Evolutionary conservation across 1,139 yeast genomes (phyloP).

Genomic region (Zygosaccharomyces sapae): DNA sequence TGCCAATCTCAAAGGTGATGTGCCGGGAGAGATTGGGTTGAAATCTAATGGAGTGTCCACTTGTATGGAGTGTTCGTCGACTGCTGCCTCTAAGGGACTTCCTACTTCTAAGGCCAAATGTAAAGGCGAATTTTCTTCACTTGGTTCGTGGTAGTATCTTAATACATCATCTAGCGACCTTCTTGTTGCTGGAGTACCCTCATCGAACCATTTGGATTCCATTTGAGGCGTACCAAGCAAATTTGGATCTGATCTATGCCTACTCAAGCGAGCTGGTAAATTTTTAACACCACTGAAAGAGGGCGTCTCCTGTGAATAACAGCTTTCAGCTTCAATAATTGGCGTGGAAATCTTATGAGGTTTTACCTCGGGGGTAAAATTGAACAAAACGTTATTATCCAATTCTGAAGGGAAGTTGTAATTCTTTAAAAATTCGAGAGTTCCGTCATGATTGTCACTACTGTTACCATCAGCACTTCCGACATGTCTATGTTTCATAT

Average conservation of each 20-base stretch:
- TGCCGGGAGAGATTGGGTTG: neutral
- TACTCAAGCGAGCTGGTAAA: slow-evolving; percentile 5
- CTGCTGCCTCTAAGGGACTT: slow-evolving; percentile 2
- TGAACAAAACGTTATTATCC: slow-evolving; percentile 15
- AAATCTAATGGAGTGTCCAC: slow-evolving; percentile 3
- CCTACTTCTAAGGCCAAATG: slow-evolving; percentile 4
- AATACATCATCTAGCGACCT: slow-evolving; percentile 32
- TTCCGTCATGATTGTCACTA: slow-evolving; percentile 18
- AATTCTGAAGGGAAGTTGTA: slow-evolving; percentile 30
- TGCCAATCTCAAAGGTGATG: slow-evolving; percentile 3
- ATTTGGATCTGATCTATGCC: slow-evolving; percentile 18
- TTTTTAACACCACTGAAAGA: slow-evolving; percentile 1
- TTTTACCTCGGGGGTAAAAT: slow-evolving; percentile 8
- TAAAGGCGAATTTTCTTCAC: slow-evolving; percentile 20
- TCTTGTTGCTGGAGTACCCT: slow-evolving; percentile 21
- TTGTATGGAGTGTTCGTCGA: slow-evolving; percentile 3
- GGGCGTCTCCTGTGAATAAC: slow-evolving; percentile 4
- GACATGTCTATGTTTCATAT: slow-evolving; percentile 16
- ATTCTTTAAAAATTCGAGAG: slow-evolving; percentile 29
- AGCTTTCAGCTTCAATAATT: slow-evolving; percentile 7
- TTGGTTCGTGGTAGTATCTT: slow-evolving; percentile 26
- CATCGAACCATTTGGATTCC: slow-evolving; percentile 20
- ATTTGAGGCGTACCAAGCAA: slow-evolving; percentile 23
- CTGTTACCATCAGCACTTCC: slow-evolving; percentile 4
- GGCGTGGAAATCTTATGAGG: slow-evolving; percentile 6